Evolutionary conservation across 1,284 basidiomycete genomes (phyloP).

Genomic region (Coniferiporia weirii): DNA sequence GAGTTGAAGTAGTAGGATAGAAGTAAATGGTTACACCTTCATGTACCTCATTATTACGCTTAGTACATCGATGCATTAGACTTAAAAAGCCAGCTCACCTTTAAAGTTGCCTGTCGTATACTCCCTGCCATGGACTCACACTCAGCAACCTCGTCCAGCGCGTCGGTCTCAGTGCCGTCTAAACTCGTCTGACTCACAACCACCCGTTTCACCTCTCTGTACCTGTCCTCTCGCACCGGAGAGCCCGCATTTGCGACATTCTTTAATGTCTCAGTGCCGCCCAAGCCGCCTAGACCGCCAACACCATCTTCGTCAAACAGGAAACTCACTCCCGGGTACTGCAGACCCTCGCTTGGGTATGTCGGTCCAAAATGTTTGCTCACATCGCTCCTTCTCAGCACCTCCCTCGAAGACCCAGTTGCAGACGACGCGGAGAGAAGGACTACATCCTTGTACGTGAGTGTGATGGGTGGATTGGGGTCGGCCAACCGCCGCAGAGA

Average conservation of each 20-base stretch:
- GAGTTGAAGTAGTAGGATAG: constrained; percentile 45
- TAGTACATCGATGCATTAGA: constrained; percentile 5
- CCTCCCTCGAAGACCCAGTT: constrained; percentile 34
- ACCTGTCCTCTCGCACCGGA: constrained; percentile 49
- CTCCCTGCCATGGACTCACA: constrained; percentile 67
- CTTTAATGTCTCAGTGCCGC: constrained; percentile 30
- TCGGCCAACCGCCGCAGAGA: constrained; percentile 60
- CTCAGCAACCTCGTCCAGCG: constrained; percentile 60
- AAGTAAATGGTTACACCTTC: constrained; percentile 68
- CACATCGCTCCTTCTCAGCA: constrained; percentile 61
- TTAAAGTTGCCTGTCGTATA: constrained; percentile 57
- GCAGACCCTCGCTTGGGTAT: constrained; percentile 71
- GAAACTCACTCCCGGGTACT: constrained; percentile 81
- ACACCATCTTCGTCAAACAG: constrained; percentile 67
- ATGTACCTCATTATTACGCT: constrained; percentile 47
- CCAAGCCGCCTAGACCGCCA: constrained; percentile 32
- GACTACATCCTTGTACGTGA: constrained; percentile 65
- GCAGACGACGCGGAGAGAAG: constrained; percentile 43
- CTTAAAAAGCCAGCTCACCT: constrained; percentile 38
- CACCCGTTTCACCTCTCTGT: constrained; percentile 72
- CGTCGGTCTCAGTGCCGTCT: constrained; percentile 53
- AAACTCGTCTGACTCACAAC: constrained; percentile 58
- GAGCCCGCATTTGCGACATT: constrained; percentile 22
- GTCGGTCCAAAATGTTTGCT: constrained; percentile 80
- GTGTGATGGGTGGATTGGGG: constrained; percentile 54